phyloP scores from a whole-genome alignment of 768 basidiomycete genomes.

The Kwoniella sp. region DNA sequence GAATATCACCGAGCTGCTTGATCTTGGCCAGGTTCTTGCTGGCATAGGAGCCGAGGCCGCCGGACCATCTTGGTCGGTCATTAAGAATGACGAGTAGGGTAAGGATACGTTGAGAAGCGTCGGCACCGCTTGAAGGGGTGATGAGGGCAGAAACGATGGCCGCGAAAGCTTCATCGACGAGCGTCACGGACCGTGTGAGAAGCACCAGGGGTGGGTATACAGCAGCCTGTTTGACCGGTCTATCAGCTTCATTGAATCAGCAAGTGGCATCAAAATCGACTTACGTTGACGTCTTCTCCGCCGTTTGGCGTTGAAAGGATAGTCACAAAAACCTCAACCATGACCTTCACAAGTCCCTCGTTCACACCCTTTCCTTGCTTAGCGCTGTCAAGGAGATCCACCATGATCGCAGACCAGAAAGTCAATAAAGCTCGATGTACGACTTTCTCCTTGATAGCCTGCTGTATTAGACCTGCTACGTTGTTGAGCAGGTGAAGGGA shows the following conservation, averaged over 20 bases:
- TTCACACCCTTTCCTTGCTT: slow-evolving; percentile 62
- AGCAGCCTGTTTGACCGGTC: slow-evolving; percentile 33
- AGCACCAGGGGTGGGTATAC: slow-evolving; percentile 53
- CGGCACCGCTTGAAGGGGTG: slow-evolving; percentile 39
- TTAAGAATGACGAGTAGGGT: slow-evolving; percentile 51
- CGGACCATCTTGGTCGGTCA: slow-evolving; percentile 32
- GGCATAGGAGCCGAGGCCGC: slow-evolving; percentile 34
- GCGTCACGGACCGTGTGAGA: slow-evolving; percentile 44
- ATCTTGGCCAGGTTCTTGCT: slow-evolving; percentile 30
- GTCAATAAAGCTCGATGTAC: slow-evolving; percentile 71
- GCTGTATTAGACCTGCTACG: slow-evolving; percentile 67
- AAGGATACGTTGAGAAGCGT: slow-evolving; percentile 45
- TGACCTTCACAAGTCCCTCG: slow-evolving; percentile 49
- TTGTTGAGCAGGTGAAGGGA: slow-evolving; percentile 68
- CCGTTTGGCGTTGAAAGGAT: slow-evolving; percentile 32
- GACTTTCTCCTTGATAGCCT: slow-evolving; percentile 55
- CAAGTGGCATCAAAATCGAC: too few species aligned
- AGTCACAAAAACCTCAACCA: slow-evolving; percentile 48
- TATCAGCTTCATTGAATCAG: too few species aligned
- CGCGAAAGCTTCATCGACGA: slow-evolving; percentile 48
- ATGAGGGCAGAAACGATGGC: slow-evolving; percentile 41
- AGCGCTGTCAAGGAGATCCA: slow-evolving; percentile 72
- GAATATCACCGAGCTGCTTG: slow-evolving; percentile 32
- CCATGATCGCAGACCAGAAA: slow-evolving; percentile 76
- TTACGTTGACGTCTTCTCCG: slow-evolving; percentile 41